Evolutionary conservation across 257 asterid species (phyloP), one percentile per base, ranked within the genome.

Genomic region (Penstemon newberryi): DNA sequence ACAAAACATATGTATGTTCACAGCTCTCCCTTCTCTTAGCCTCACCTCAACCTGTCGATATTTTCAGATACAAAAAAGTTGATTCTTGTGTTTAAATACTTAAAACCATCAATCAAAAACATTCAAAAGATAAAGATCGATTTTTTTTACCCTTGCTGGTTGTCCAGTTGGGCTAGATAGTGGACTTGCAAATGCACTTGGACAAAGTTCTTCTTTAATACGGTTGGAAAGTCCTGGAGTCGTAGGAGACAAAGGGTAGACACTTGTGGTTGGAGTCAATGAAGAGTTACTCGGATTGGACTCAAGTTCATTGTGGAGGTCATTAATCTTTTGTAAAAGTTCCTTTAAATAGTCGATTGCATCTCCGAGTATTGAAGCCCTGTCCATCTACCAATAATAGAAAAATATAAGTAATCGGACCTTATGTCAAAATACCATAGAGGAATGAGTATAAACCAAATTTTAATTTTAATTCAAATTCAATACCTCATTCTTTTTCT

Each of bases 311-410:
- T 81, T 83, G 71, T 89, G 89, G 55, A 89, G 88, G 73, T 86
- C 88, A 65, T 81, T 89, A 77, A 86, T 86, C 76, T 79, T 80
- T 70, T 89, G 87, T 44, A 83, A 70, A 38, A 89, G 91, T 76
- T 89, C 94, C 71, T 86, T 86, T 52, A 89, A 70, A 75, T 86
- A 89, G 66, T 86, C 94, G 37, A 86, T 86, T 11, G 96, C 91
- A 66, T 89, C 96, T 18, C 94, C 96, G 12, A 89, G 87, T 71
- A 89, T 86, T 4, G 96, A 89, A 51, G 94, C 94, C 73, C 96
- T 84, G 73, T 86, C 94, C 96, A 89, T 86, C 96, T 89, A 81
- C 59, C 64, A 47, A 42, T 42, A 44, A 54, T 12, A 44, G 44
- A 55, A 65, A 55, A 33, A 3, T 3, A 38, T 13, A 25, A 39